Percentiles rank a stretch among this genome's conserved stretches.
phyloP scores from a whole-genome alignment of 106 monocot genomes.

The Agapanthus africanus region DNA sequence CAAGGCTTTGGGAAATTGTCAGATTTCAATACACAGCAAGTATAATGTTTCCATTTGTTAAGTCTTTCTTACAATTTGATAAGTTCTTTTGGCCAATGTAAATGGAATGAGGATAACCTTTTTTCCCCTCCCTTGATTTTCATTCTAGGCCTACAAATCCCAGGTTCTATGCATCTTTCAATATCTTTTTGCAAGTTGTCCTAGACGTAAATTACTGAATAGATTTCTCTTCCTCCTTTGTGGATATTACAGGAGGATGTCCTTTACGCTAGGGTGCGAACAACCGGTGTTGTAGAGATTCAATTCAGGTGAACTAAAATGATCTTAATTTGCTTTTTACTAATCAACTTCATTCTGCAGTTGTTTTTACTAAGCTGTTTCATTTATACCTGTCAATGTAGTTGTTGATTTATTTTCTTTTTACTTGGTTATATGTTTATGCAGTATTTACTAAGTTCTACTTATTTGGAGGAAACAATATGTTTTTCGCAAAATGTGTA shows the following conservation, averaged over 20 bases:
- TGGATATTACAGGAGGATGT: conserved; percentile 74
- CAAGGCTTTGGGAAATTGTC: no score
- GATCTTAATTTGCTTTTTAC: no score
- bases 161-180: no score
- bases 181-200: neutral
- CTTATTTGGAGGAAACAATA: neutral
- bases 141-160: neutral
- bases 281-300: conserved; percentile 88
- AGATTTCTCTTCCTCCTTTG: neutral
- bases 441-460: no score
- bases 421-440: neutral
- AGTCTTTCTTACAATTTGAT: neutral
- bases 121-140: neutral
- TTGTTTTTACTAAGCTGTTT: neutral
- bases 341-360: neutral
- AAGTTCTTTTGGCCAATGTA: no score
- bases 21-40: no score
- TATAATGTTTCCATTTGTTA: neutral
- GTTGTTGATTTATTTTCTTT: neutral
- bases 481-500: neutral
- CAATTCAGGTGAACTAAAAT: conserved; percentile 88
- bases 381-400: neutral
- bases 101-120: no score
- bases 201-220: neutral
- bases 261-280: conserved; percentile 95